Evolutionary conservation across 306 rosid species (phyloP).

Genomic region (Ceratonia siliqua): DNA sequence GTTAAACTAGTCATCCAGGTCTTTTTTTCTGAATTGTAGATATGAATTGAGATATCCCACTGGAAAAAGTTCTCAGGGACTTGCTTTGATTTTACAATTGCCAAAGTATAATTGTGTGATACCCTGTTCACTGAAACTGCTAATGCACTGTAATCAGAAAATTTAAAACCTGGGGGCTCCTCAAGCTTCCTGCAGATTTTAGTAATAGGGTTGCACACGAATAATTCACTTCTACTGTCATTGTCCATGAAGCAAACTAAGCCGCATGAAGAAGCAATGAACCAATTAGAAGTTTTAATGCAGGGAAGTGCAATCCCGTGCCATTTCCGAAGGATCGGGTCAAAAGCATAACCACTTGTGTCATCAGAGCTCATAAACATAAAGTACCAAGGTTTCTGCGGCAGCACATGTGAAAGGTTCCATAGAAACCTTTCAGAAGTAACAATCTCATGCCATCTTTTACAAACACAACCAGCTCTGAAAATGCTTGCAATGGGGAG

Average conservation of each 20-base stretch:
- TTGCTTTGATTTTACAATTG: conserved; percentile 82
- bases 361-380: conserved; percentile 87
- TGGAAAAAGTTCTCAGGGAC: conserved; percentile 75
- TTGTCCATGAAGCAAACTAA: conserved; percentile 90
- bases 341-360: conserved; percentile 74
- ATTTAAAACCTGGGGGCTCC: conserved; percentile 64
- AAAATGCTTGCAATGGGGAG: conserved; percentile 85
- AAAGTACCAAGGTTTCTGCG: conserved; percentile 93
- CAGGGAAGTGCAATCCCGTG: conserved; percentile 77
- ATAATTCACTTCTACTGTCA: conserved; percentile 62
- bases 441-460: conserved; percentile 80
- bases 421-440: conserved; percentile 69
- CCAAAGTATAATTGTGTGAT: conserved; percentile 54
- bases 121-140: conserved; percentile 66
- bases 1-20: conserved; percentile 64
- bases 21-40: conserved; percentile 60
- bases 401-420: conserved; percentile 53
- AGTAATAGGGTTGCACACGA: conserved; percentile 80
- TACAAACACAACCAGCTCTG: conserved; percentile 82
- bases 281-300: conserved; percentile 63
- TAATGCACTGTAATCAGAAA: conserved; percentile 78
- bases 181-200: conserved; percentile 56
- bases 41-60: conserved; percentile 77
- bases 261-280: conserved; percentile 72
- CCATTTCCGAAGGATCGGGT: conserved; percentile 87